Conservation (phyloP, 2,329 filamentous ascomycete species). For the Pyrenochaeta sp. region DNA sequence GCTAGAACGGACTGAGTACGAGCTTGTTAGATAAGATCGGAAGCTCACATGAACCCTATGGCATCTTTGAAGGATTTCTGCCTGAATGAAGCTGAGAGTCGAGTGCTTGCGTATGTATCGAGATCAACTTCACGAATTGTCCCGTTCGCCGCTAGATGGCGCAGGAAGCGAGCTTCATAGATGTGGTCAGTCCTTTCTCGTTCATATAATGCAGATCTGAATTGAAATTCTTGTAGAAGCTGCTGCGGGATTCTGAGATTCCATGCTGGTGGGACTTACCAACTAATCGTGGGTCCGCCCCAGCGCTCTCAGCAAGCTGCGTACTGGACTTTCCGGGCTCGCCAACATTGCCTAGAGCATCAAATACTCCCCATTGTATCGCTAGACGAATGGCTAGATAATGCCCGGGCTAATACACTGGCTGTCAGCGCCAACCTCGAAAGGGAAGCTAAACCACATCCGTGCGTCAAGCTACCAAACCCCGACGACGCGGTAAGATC, state of each 20-base stretch:
- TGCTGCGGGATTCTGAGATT: not conserved
- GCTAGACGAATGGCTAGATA: conserved; percentile 17
- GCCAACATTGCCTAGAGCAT: conserved; percentile 9
- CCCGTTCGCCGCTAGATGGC: conserved; percentile 15
- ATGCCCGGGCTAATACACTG: conserved; percentile 9
- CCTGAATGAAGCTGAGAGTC: conserved; percentile 13
- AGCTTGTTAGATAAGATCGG: not conserved
- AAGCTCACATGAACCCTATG: conserved; percentile 8
- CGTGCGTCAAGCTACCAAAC: not conserved
- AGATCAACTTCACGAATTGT: conserved; percentile 11
- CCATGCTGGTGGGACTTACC: conserved; percentile 1
- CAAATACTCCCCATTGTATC: conserved; percentile 19
- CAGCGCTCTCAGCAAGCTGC: conserved; percentile 8
- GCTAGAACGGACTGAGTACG: not conserved
- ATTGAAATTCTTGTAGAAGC: not conserved
- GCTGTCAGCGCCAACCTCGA: conserved; percentile 4
- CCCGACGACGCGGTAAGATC: conserved; percentile 1
- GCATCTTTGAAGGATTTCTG: conserved; percentile 18
- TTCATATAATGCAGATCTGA: not conserved
- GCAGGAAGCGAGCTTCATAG: conserved; percentile 6
- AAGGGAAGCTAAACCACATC: not conserved
- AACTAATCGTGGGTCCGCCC: conserved; percentile 11
- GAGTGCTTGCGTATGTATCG: conserved; percentile 14
- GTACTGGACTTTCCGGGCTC: conserved; percentile 1
- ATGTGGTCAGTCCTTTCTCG: not conserved